These are phyloP conservation scores for Mytilinidion resinicola DNA, from an alignment of 495 filamentous ascomycete species.

Conservation along the genomic window DNA sequence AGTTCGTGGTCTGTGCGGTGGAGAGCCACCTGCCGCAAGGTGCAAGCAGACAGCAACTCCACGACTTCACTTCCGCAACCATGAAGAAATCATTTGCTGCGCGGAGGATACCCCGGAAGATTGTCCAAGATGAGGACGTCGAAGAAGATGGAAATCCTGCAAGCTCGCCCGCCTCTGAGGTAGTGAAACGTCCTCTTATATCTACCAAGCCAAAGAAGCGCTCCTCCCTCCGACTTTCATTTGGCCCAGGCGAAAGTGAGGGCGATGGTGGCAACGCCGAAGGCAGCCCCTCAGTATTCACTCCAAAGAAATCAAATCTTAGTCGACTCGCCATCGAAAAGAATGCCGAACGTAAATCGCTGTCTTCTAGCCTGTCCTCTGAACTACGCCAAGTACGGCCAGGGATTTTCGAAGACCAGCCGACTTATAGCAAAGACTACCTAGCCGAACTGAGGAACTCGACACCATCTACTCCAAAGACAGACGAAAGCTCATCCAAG, in stretches of 20 bases:
- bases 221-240: conserved; percentile 62
- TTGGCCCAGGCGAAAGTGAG: conserved; percentile 57
- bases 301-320: conserved; percentile 63
- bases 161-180: conserved; percentile 8
- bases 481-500: conserved; percentile 41
- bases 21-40: not conserved
- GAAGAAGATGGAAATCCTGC: conserved; percentile 30
- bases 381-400: conserved; percentile 49
- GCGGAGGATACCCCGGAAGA: conserved; percentile 67
- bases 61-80: conserved; percentile 4
- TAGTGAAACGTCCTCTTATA: conserved; percentile 24
- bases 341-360: conserved; percentile 55
- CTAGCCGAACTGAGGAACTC: conserved; percentile 75
- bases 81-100: conserved; percentile 63
- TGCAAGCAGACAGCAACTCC: not conserved
- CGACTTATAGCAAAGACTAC: conserved; percentile 80
- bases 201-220: conserved; percentile 22
- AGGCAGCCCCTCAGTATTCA: conserved; percentile 52
- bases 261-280: conserved; percentile 46
- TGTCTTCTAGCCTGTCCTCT: conserved; percentile 38
- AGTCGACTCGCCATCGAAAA: conserved; percentile 66
- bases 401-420: conserved; percentile 59
- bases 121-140: conserved; percentile 63
- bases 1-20: not conserved
- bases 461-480: conserved; percentile 70